Conservation (phyloP, 2,329 filamentous ascomycete genomes). For the Phialocephala sp. region DNA sequence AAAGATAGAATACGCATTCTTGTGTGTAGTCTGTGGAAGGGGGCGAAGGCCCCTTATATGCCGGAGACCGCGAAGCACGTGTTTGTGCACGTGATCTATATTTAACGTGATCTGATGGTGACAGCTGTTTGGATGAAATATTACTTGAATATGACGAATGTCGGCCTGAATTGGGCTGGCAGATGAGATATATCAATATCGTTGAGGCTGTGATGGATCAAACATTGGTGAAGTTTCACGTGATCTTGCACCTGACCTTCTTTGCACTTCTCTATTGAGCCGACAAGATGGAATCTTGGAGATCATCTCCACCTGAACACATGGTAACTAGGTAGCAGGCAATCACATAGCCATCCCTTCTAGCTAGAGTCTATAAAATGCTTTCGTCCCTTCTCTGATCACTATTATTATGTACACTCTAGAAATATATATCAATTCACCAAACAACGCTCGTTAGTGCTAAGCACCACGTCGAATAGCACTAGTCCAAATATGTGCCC, state of each 20-base stretch:
- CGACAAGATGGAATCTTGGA: background rate
- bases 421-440: background rate
- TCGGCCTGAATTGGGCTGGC: too few relatives aligned
- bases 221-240: background rate
- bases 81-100: too few relatives aligned
- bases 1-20: too few relatives aligned
- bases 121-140: too few relatives aligned
- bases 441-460: background rate
- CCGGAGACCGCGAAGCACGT: too few relatives aligned
- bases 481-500: background rate
- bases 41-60: too few relatives aligned
- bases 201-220: too few relatives aligned
- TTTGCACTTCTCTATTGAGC: too few relatives aligned
- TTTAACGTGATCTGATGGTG: too few relatives aligned
- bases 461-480: background rate
- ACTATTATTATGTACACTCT: background rate
- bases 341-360: background rate
- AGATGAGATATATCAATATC: too few relatives aligned
- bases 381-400: background rate
- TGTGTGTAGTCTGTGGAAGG: too few relatives aligned
- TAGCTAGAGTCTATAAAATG: background rate
- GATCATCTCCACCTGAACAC: background rate
- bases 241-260: background rate
- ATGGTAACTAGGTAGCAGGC: background rate
- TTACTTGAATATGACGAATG: too few relatives aligned